Evolutionary conservation across 768 basidiomycete species (phyloP), one percentile per base, ranked within the genome.

Genomic region (Rhizopogon vesiculosus): DNA sequence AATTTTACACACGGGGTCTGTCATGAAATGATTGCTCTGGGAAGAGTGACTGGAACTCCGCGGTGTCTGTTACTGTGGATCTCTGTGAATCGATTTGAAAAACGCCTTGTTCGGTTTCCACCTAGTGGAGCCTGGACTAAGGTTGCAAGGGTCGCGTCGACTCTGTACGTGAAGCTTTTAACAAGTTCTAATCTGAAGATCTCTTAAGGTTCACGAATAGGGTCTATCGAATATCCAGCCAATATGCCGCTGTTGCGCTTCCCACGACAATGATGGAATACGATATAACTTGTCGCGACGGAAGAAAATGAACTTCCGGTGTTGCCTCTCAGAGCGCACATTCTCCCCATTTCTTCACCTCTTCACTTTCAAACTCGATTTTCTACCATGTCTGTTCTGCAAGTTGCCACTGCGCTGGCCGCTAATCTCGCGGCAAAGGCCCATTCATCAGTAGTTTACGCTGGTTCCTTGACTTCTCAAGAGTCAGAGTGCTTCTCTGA

Each of bases 221-320:
- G 35, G 12, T 13, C 10, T 38, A 38, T 38, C 35, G 35, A 38
- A 38, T 38, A 38, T 38, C 35, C 35, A 38, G 35, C 35, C 35
- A 38, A 38, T 38, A 10, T 50, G 18, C 28, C 45, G 35, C 44
- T 31, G 48, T 38, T 16, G 42, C 19, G 33, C 54, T 71, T 69
- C 68, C 66, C 68, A 69, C 64, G 64, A 35, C 55, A 51, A 40
- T 54, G 25, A 18, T n/a, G 41, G 40, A 33, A 43, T 59, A 56
- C 45, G 66, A 68, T 69, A 71, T 70, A 71, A 69, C 59, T 59
- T 57, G 65, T 67, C 55, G 65, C 65, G 60, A 66, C 67, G 65
- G 60, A 51, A 53, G 7, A 40, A 38, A 45, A 57, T 52, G 35
- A 29, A 44, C 22, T 55, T n/a, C 54, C 58, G 45, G 43, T 25